phyloP scores from a whole-genome alignment of 805 yeast species.

The Pichia insulana region DNA sequence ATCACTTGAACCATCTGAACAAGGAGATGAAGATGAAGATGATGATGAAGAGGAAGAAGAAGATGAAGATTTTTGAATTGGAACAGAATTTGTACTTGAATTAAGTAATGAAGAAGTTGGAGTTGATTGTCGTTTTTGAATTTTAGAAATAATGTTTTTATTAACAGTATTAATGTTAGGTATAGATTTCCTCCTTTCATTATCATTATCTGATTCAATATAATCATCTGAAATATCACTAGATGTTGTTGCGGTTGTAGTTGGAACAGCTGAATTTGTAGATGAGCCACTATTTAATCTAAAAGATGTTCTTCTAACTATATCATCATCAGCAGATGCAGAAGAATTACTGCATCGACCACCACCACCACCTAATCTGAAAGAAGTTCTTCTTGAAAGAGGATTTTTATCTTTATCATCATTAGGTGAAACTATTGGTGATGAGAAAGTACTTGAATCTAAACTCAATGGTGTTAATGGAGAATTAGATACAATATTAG shows the following conservation, averaged over 20 bases:
- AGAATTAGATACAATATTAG: slow-evolving; percentile 6
- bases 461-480: slow-evolving; percentile 17
- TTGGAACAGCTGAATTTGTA: slow-evolving; percentile 8
- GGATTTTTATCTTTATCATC: slow-evolving; percentile 12
- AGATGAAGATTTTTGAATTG: not conserved
- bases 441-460: slow-evolving; percentile 13
- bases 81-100: not conserved
- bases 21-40: no score
- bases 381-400: slow-evolving; percentile 14
- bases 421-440: slow-evolving; percentile 12
- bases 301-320: slow-evolving; percentile 14
- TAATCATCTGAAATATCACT: no score
- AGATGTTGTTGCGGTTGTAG: not conserved
- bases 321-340: slow-evolving; percentile 6
- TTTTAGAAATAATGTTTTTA: slow-evolving; percentile 6
- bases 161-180: slow-evolving; percentile 2
- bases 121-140: slow-evolving; percentile 4
- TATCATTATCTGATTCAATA: not conserved
- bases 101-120: slow-evolving; percentile 5
- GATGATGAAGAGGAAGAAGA: no score
- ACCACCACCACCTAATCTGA: slow-evolving; percentile 7
- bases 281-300: slow-evolving; percentile 8
- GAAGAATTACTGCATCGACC: not conserved
- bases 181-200: not conserved
- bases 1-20: not conserved